Conservation (phyloP, 352 stramenopile species). For the Pythium oligandrum region DNA sequence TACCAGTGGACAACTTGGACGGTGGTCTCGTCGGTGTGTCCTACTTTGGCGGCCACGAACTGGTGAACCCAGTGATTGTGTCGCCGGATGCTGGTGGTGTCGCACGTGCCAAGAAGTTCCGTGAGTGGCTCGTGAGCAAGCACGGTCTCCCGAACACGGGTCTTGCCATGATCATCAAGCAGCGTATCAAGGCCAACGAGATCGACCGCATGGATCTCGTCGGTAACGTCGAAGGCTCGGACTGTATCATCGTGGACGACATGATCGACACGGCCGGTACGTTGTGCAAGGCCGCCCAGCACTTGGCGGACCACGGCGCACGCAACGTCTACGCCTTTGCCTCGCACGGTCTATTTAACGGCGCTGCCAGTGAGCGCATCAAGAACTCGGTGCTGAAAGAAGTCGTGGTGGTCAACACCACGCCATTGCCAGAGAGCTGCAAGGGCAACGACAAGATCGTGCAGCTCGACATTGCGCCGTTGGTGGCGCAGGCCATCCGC, state of each 20-base stretch:
- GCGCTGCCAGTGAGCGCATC: slow-evolving; percentile 87
- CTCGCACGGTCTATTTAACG: slow-evolving; percentile 97
- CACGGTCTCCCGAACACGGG: slow-evolving; percentile 96
- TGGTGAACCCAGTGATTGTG: slow-evolving; percentile 99
- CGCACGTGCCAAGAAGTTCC: slow-evolving; percentile 99
- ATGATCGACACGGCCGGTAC: slow-evolving; percentile 99
- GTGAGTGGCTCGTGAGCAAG: slow-evolving; percentile 97
- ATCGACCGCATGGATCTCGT: slow-evolving; percentile 99
- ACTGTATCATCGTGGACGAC: slow-evolving; percentile 99
- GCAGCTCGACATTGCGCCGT: slow-evolving; percentile 96
- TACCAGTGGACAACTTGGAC: slow-evolving; percentile 99
- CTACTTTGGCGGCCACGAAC: slow-evolving; percentile 95
- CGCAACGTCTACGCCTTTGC: slow-evolving; percentile 99
- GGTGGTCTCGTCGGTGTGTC: slow-evolving; percentile 92
- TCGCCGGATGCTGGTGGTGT: slow-evolving; percentile 99
- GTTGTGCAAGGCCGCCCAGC: slow-evolving; percentile 97
- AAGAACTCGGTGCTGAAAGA: slow-evolving; percentile 89
- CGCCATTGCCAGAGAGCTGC: slow-evolving; percentile 77
- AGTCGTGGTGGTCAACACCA: slow-evolving; percentile 89
- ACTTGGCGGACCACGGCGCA: slow-evolving; percentile 94
- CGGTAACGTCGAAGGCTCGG: slow-evolving; percentile 96
- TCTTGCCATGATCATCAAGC: slow-evolving; percentile 99
- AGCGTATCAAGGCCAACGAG: slow-evolving; percentile 96
- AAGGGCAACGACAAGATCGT: slow-evolving; percentile 97
- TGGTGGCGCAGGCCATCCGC: slow-evolving; percentile 98